Percentiles rank a stretch among this genome's conserved stretches.
Evolutionary conservation across 169 alveolate species (phyloP).

Genomic region (Cryptosporidium xiaoi): DNA sequence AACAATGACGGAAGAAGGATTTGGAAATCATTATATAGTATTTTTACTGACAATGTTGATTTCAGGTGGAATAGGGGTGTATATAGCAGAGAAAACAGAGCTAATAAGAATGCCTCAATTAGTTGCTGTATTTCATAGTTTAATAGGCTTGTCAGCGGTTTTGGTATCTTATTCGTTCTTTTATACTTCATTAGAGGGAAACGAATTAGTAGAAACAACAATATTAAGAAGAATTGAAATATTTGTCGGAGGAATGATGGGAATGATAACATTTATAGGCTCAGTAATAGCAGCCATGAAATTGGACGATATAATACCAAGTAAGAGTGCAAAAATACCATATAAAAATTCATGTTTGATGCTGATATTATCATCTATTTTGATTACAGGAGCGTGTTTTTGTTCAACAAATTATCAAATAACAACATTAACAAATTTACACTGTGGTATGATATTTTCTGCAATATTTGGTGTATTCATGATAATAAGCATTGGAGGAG

Average conservation of each 20-base stretch:
- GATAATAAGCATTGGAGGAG: conserved; percentile 85
- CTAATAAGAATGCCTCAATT: conserved; percentile 64
- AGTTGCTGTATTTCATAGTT: conserved; percentile 60
- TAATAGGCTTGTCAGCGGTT: conserved; percentile 61
- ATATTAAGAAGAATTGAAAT: conserved; percentile 24
- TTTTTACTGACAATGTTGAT: conserved; percentile 75
- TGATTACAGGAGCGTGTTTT: conserved; percentile 31
- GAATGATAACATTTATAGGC: conserved; percentile 66
- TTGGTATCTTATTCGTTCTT: conserved; percentile 66
- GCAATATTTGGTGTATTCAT: conserved; percentile 87
- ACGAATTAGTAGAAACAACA: not conserved
- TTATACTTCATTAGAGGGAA: conserved; percentile 1
- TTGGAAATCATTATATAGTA: conserved; percentile 75
- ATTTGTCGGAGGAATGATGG: conserved; percentile 44
- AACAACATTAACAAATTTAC: conserved; percentile 29
- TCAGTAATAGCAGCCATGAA: conserved; percentile 75
- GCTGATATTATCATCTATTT: not conserved
- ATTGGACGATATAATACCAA: conserved; percentile 65
- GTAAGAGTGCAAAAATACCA: conserved; percentile 44
- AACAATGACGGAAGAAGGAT: conserved; percentile 61
- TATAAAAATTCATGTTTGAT: conserved; percentile 20
- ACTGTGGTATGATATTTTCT: conserved; percentile 71
- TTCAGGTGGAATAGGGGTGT: conserved; percentile 77
- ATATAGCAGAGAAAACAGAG: conserved; percentile 73
- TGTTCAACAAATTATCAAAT: conserved; percentile 36